Evolutionary conservation across 2,329 filamentous ascomycete genomes (phyloP).

Genomic region (Aspergillus sclerotialis): DNA sequence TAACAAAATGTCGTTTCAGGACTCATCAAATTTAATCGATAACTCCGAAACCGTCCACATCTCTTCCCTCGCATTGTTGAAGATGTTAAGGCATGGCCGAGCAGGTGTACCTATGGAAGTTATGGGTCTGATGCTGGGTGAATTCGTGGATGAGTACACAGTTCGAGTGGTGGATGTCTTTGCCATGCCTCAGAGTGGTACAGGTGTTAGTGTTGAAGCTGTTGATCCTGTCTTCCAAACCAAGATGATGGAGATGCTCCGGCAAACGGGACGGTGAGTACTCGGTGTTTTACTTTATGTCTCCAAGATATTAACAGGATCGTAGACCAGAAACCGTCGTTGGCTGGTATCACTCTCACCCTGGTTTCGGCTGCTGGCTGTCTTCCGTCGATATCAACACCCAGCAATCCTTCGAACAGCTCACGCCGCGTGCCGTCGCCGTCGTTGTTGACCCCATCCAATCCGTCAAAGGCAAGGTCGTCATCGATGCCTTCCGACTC

Average conservation of each 20-base stretch:
- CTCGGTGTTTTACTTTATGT: not conserved
- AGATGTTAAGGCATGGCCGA: conserved; percentile 96
- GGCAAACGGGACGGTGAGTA: conserved; percentile 84
- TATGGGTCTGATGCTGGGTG: conserved; percentile 98
- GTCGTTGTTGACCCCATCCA: conserved; percentile 98
- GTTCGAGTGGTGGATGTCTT: conserved; percentile 98
- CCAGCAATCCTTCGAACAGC: conserved; percentile 98
- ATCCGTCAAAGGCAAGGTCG: conserved; percentile 98
- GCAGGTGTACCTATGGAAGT: conserved; percentile 99
- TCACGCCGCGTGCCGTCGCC: conserved; percentile 91
- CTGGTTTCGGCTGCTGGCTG: conserved; percentile 97
- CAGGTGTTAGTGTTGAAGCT: conserved; percentile 94
- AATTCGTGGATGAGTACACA: conserved; percentile 98
- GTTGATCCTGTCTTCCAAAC: conserved; percentile 98
- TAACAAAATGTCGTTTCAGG: conserved; percentile 45
- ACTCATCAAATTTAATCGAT: conserved; percentile 86
- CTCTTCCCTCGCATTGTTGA: conserved; percentile 89
- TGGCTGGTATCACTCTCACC: conserved; percentile 99
- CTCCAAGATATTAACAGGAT: conserved; percentile 7
- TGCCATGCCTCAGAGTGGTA: conserved; percentile 98
- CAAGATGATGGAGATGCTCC: conserved; percentile 99
- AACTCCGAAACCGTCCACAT: conserved; percentile 99
- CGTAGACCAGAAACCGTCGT: conserved; percentile 88
- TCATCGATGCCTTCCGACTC: conserved; percentile 96
- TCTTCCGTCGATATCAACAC: conserved; percentile 99